Conservation (phyloP, 257 asterid species). For the Solanum etuberosum region DNA sequence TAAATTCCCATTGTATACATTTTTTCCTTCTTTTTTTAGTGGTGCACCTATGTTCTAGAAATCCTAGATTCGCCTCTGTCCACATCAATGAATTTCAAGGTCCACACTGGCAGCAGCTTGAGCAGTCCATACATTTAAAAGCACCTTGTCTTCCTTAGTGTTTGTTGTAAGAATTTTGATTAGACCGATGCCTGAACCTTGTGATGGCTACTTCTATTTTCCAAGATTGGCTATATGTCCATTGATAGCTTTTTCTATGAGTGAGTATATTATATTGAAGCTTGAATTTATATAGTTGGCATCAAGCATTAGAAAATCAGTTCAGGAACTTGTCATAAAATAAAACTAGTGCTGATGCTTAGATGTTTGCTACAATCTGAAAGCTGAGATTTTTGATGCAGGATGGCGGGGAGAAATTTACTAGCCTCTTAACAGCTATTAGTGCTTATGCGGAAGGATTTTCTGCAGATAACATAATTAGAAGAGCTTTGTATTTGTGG, state of each 20-base stretch:
- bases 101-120: background rate
- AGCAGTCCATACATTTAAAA: background rate
- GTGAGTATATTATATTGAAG: background rate
- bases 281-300: background rate
- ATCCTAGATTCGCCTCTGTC: background rate
- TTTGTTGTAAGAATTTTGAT: background rate
- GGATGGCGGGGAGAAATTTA: slow-evolving; percentile 89
- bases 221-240: background rate
- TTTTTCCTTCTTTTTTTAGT: background rate
- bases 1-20: background rate
- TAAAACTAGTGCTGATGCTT: background rate
- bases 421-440: slow-evolving; percentile 73
- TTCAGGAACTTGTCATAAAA: background rate
- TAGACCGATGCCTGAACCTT: background rate
- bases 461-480: slow-evolving; percentile 78
- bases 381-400: slow-evolving; percentile 14
- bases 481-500: slow-evolving; percentile 71
- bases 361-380: background rate
- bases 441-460: slow-evolving; percentile 94
- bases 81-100: background rate
- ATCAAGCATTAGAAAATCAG: background rate
- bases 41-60: background rate
- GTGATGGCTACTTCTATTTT: background rate
- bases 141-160: background rate
- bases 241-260: background rate